Evolutionary conservation across 2,329 filamentous ascomycete genomes (phyloP), one percentile per base, ranked within the genome.

Genomic region (Fusarium scirpi): DNA sequence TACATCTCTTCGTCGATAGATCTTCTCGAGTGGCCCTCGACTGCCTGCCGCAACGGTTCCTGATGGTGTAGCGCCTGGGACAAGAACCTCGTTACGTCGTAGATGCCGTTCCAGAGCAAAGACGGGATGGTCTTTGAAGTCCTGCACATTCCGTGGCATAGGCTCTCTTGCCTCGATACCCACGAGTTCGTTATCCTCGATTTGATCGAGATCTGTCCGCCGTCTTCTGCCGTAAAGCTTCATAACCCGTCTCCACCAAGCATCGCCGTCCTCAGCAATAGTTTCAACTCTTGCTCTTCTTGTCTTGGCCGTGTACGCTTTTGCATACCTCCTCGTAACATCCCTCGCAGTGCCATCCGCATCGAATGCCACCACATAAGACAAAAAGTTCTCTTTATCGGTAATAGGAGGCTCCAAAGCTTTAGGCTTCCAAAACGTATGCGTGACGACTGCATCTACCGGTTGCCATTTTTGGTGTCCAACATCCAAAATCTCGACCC

Each of bases 401-500:
- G 87, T 90, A 3, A 92, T 87, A 0, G 96, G 93, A 1, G 96
- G 96, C 76, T 99, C 96, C 29, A 99, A 84, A 48, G 87, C 90
- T 30, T 85, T 86, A 0, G 93, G 89, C 65, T 92, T 94, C 77
- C 90, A 93, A 58, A 97, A 89, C 0, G 70, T 92, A 58, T 88
- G 86, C 0, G 94, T 97, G 3, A 96, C 94, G 1, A 98, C 80
- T 0, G 94, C 90, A 77, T 99, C 96, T 40, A 96, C 89, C 0
- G 94, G 87, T 58, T 97, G 88, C 96, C 96, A 99, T 82, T 94
- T 97, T 77, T 98, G 93, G 69, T 94, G 89, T 1, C 92, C 92
- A 56, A 90, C 85, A 69, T 98, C 94, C 70, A 97, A 92, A 6
- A 93, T 91, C 81, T 99, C 96, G 1, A 98, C 91, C 96, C 96